Evolutionary conservation across 139 green algal genomes (phyloP).

Genomic region (Tetradesmus lagerheimii): DNA sequence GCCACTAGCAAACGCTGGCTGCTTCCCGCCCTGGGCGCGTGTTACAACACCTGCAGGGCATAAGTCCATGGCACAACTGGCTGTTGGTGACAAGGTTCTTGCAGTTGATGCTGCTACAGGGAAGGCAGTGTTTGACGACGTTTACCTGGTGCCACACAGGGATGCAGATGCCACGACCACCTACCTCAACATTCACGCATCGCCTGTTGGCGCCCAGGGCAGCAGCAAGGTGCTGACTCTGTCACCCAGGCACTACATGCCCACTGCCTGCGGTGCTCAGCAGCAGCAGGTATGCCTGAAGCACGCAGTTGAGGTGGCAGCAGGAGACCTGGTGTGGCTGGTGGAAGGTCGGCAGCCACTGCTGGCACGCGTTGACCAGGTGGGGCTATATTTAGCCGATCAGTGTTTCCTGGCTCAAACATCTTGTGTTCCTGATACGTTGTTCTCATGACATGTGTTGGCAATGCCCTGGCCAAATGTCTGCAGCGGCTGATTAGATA

Average conservation of each 20-base stretch:
- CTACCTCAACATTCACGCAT: neutral
- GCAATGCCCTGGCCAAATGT: too few relatives aligned
- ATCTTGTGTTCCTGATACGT: neutral
- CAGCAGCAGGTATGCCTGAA: neutral
- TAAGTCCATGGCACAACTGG: neutral
- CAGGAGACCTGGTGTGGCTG: neutral
- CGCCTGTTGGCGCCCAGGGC: neutral
- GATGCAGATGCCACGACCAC: neutral
- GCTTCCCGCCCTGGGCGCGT: neutral
- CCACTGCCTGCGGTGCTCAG: neutral
- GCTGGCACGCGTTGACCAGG: neutral
- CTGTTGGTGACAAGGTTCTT: neutral
- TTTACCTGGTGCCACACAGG: constrained; percentile 19
- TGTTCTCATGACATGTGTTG: too few relatives aligned
- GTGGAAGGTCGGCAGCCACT: neutral
- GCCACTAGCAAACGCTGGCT: neutral
- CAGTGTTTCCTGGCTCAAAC: neutral
- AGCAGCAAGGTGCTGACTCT: neutral
- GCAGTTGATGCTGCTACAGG: neutral
- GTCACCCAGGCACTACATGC: neutral
- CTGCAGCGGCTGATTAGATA: too few relatives aligned
- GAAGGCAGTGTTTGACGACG: neutral
- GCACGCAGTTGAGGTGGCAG: neutral
- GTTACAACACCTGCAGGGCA: neutral
- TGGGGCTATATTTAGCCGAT: neutral